phyloP scores from a whole-genome alignment of 225 moss, liverwort and hornwort species.

The Straminergon stramineum region DNA sequence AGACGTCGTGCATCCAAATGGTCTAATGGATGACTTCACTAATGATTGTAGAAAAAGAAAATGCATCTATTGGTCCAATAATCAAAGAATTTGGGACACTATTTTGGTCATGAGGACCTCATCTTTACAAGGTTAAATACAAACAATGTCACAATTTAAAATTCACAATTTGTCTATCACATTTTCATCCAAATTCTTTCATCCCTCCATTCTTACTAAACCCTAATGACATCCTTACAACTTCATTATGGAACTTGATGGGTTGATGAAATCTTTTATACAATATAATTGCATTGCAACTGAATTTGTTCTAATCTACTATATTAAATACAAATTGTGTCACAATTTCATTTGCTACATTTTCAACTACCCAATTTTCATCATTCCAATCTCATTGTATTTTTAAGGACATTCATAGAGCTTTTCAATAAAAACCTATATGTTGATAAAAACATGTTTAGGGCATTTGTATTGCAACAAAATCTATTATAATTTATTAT shows the following conservation, averaged over 20 bases:
- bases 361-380: neutral
- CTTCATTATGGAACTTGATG: rapidly evolving
- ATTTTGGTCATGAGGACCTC: no score
- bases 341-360: neutral
- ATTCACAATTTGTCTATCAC: rapidly evolving
- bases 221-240: neutral
- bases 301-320: neutral
- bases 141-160: neutral
- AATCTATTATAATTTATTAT: neutral
- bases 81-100: no score
- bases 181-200: no score
- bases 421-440: neutral
- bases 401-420: neutral
- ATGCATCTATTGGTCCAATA: no score
- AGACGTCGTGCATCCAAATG: no score
- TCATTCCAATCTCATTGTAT: neutral
- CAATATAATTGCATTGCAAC: neutral
- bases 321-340: neutral
- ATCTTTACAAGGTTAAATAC: no score
- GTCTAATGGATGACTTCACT: no score
- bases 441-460: neutral
- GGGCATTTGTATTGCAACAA: neutral
- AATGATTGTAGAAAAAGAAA: no score
- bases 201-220: neutral
- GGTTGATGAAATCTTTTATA: neutral